Base-by-base conservation (phyloP, 352 stramenopile species). In the Pilasporangium apinafurcum region DNA sequence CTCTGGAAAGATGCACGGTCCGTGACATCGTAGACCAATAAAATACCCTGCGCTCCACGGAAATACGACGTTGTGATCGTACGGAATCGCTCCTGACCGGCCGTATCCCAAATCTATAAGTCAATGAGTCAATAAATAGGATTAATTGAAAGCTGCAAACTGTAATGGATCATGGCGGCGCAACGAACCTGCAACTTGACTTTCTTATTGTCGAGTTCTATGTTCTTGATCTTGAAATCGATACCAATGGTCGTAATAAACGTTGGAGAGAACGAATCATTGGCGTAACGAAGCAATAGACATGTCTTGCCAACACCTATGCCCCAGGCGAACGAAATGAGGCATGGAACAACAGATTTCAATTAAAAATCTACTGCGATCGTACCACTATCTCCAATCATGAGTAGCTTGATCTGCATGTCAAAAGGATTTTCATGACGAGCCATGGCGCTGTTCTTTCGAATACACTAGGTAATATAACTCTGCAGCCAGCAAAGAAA, bases 51-150 rank as follows among this genome's bases (percentile, higher is more conserved):
- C 16, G 96, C 96, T 35, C 96, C 96, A 48, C 96, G 91, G 62
- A 99, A 99, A 61, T 99, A 99, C 27, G 96, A 97, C 39, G 90
- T 98, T 54, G 96, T 99, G 65, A 99, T 99, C 41, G 95, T 98
- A 43, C 95, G 95, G 75, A 99, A 99, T 49, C 96, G 92, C 68
- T 99, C 96, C 72, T 99, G 96, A 26, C 96, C 96, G 26, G 96
- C 96, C 25, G 96, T 99, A 61, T 99, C 96, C 96, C 95, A 99
- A 57, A 99, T 98, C 72, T 76, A 59, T 13, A 22, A 13, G 13
- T 9, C n/a, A 24, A 18, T 22, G n/a, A n/a, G n/a, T n/a, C n/a
- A n/a, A n/a, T n/a, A n/a, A n/a, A n/a, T n/a, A n/a, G n/a, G n/a
- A n/a, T n/a, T n/a, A n/a, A n/a, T n/a, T n/a, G n/a, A n/a, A n/a